Evolutionary conservation across 192 early-diverging fungal species (phyloP), one percentile per base, ranked within the genome.

Genomic region (Physocladia obscura): DNA sequence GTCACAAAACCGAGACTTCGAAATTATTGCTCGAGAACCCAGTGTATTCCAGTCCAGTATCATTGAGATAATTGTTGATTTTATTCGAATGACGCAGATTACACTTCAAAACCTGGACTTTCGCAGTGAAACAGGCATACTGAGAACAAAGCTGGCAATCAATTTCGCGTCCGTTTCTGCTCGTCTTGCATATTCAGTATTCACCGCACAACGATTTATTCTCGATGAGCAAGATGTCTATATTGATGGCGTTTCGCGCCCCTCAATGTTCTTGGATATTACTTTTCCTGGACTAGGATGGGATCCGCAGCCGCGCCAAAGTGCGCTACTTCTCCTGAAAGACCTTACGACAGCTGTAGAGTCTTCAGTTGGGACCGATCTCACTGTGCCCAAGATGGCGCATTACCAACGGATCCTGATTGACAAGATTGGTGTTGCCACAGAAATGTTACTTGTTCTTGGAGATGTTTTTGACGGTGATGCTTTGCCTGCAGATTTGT

Each of bases 401-500:
- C 26, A 37, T 21, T 69, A 75, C 15, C 57, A 69, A 15, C 0
- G 8, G 0, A 56, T 69, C 39, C 49, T 83, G n/a, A 8, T 73
- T 11, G 69, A 49, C 40, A 71, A 74, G 19, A 73, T 83, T 48
- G 77, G 79, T 15, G 31, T 74, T 27, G 79, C 81, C 5, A 65
- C 73, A n/a, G 81, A 77, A 62, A 50, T 49, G 44, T 29, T 83
- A 3, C 47, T 83, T n/a, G 30, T 57, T 3, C 55, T 78, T 8
- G 79, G 81, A 3, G 80, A 79, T 55, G 49, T 74, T 34, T 79
- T 77, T 58, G 77, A 77, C 29, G 73, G 59, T 1, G 63, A 50
- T n/a, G 62, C 76, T 0, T 40, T 79, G 58, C 74, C 74, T 24
- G 37, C 64, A 24, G 75, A 74, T 21, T 30, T 62, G 29, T 40